Conservation (phyloP, 2,329 filamentous ascomycete species). For the Aspergillus hiratsukae region DNA sequence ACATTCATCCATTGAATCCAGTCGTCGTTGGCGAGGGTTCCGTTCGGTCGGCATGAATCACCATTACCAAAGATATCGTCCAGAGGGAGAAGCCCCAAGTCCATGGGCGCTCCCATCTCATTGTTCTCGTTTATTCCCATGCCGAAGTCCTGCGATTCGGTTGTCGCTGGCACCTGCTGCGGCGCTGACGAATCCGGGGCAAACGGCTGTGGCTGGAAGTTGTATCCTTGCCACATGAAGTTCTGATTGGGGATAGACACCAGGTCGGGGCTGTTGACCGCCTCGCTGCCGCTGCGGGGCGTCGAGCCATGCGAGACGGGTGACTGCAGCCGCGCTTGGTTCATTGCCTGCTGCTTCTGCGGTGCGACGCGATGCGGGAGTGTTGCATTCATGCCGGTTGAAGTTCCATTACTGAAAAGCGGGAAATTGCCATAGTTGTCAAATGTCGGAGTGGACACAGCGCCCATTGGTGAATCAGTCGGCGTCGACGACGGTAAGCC, state of each 20-base stretch:
- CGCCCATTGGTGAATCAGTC: slow-evolving; percentile 12
- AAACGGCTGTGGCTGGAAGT: slow-evolving; percentile 25
- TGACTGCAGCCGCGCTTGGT: slow-evolving; percentile 28
- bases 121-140: slow-evolving; percentile 25
- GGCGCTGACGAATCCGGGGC: slow-evolving; percentile 15
- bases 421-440: slow-evolving; percentile 26
- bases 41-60: slow-evolving; percentile 20
- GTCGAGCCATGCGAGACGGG: slow-evolving; percentile 31
- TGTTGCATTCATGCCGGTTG: slow-evolving; percentile 21
- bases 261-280: slow-evolving; percentile 37
- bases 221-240: slow-evolving; percentile 40
- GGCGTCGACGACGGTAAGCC: slow-evolving; percentile 14
- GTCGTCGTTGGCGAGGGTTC: slow-evolving; percentile 29
- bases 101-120: slow-evolving; percentile 28
- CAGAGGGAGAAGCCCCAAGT: slow-evolving; percentile 30
- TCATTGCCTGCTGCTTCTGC: slow-evolving; percentile 14
- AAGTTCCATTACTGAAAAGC: slow-evolving; percentile 19
- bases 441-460: slow-evolving; percentile 19
- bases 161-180: slow-evolving; percentile 17
- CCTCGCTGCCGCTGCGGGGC: slow-evolving; percentile 21
- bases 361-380: slow-evolving; percentile 25
- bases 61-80: slow-evolving; percentile 40
- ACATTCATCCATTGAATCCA: slow-evolving; percentile 40
- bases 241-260: slow-evolving; percentile 40
- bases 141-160: slow-evolving; percentile 19